phyloP scores from a whole-genome alignment of 1,284 basidiomycete genomes.

The Phellopilus nigrolimitatus region DNA sequence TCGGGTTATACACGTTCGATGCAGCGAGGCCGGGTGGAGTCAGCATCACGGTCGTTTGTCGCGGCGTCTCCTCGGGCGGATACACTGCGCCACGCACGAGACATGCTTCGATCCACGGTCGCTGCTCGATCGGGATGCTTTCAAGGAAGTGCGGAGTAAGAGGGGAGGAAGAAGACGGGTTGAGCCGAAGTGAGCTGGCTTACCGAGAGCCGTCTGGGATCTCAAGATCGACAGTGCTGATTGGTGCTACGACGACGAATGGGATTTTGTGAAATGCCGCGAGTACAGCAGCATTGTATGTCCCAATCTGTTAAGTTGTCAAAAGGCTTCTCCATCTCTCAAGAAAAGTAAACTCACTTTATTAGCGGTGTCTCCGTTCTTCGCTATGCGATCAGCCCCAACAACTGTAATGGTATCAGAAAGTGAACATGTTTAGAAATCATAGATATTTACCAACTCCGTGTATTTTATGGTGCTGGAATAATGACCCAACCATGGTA shows the following conservation, averaged over 20 bases:
- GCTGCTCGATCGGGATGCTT: constrained; percentile 92
- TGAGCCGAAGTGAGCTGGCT: constrained; percentile 25
- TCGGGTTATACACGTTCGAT: constrained; percentile 79
- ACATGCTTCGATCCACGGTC: constrained; percentile 81
- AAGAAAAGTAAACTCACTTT: constrained; percentile 48
- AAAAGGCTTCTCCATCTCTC: not conserved
- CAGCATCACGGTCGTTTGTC: constrained; percentile 60
- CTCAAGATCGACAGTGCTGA: constrained; percentile 83
- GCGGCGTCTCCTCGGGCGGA: constrained; percentile 40
- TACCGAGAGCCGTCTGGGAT: constrained; percentile 69
- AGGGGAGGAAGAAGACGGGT: constrained; percentile 8
- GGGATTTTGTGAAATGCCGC: constrained; percentile 82
- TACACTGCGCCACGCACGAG: constrained; percentile 76
- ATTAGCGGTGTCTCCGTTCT: constrained; percentile 92
- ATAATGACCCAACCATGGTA: constrained; percentile 89
- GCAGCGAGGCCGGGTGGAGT: constrained; percentile 56
- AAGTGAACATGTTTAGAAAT: constrained; percentile 1
- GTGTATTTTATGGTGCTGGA: constrained; percentile 83
- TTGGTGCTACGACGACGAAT: constrained; percentile 86
- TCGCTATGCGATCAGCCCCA: constrained; percentile 81
- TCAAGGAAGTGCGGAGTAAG: not conserved
- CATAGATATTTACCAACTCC: constrained; percentile 62
- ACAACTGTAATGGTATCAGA: constrained; percentile 44
- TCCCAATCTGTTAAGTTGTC: constrained; percentile 59
- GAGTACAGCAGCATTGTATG: constrained; percentile 86